Base-by-base conservation (phyloP, 2,329 filamentous ascomycete species). In the Neospermospora avenae region DNA sequence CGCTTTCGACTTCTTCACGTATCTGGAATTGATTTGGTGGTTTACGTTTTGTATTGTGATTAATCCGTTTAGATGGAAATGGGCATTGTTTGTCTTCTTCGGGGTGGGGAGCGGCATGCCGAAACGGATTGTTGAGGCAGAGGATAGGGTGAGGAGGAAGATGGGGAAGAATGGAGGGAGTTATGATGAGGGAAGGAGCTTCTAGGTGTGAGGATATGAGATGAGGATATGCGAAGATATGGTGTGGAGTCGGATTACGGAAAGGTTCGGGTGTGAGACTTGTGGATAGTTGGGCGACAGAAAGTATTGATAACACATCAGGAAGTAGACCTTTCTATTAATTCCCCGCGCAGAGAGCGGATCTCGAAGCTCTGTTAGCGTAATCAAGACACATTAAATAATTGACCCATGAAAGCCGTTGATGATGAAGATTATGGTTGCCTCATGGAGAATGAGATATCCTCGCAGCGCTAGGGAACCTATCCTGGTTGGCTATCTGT, bases 41-140 rank as follows among this genome's bases (percentile, higher is more conserved):
- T 95, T 93, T 66, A 72, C 85, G 5, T 96, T 95, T 70, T 88
- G 88, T 59, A 85, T 93, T 44, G 77, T 81, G 4, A 81, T 95
- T 68, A 96, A 96, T 70, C 91, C 91, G 0, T 96, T 96, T 74
- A 78, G 91, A 8, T 96, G 91, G 90, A 96, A 96, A 77, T 96
- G 91, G 91, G 89, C 87, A 0, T 72, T 86, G 0, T 96, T 96
- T 71, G 90, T 96, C 16, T 86, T 96, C 68, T 88, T 88, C 61
- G 91, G 91, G 0, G 72, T 93, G 31, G 90, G 89, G 0, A 79
- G 83, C 45, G 78, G 78, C 20, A 71, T 95, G 49, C 91, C 91
- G 0, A 79, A 83, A 73, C 78, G 76, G 14, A 78, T 95, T 25
- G 86, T 93, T 0, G 77, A 82, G 65, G 76, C 82, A 16, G 91